Evolutionary conservation across 441 rosid species (phyloP).

Genomic region (Populus hybrid): DNA sequence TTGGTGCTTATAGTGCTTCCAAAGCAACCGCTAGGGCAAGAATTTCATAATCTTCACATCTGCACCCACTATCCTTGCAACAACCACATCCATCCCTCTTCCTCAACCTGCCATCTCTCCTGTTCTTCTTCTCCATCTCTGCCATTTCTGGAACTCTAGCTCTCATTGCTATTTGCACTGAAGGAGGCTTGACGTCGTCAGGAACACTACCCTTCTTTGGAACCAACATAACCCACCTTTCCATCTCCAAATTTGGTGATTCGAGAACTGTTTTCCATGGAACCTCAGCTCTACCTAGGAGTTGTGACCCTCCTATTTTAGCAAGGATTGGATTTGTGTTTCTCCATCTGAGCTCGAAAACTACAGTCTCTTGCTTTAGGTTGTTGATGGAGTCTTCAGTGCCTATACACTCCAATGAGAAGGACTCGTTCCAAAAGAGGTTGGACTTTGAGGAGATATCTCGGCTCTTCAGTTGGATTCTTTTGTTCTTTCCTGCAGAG

Average conservation of each 20-base stretch:
- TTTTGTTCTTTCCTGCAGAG: slow-evolving; percentile 48
- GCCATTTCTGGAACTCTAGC: slow-evolving; percentile 24
- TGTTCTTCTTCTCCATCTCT: slow-evolving; percentile 26
- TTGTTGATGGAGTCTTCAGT: slow-evolving; percentile 37
- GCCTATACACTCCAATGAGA: slow-evolving; percentile 59
- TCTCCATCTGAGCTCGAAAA: slow-evolving; percentile 61
- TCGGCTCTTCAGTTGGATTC: slow-evolving; percentile 48
- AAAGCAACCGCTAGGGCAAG: slow-evolving; percentile 54
- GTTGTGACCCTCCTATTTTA: slow-evolving; percentile 43
- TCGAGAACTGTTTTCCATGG: slow-evolving; percentile 60
- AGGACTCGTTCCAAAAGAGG: slow-evolving; percentile 55
- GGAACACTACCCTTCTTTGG: slow-evolving; percentile 13
- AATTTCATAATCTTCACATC: slow-evolving; percentile 44
- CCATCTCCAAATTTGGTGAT: slow-evolving; percentile 52
- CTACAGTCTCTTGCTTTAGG: slow-evolving; percentile 44
- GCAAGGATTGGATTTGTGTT: slow-evolving; percentile 30
- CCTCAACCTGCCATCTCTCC: slow-evolving; percentile 22
- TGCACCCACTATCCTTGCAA: slow-evolving; percentile 31
- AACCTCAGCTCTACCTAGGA: slow-evolving; percentile 60
- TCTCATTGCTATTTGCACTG: slow-evolving; percentile 46
- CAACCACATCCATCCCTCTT: slow-evolving; percentile 34
- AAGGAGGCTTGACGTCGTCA: slow-evolving; percentile 40
- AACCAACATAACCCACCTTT: slow-evolving; percentile 48
- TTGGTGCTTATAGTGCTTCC: slow-evolving; percentile 32
- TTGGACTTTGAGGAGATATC: slow-evolving; percentile 44